Evolutionary conservation across 148 eudicot genomes (phyloP), one percentile per base, ranked within the genome.

Genomic region (Hydrangea macrophylla): DNA sequence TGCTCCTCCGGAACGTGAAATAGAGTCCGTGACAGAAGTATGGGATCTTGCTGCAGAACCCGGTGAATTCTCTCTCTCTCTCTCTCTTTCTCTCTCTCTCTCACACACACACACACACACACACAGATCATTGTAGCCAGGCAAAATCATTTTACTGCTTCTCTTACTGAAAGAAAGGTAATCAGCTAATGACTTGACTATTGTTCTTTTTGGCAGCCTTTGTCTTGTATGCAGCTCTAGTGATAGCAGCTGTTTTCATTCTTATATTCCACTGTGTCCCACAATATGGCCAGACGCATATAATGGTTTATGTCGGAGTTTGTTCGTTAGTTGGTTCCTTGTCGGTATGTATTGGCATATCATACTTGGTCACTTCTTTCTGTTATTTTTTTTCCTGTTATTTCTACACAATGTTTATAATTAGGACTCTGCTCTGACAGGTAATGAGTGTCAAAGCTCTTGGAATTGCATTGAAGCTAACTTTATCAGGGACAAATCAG

Each of bases 31-130:
- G 25, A 73, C 42, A 73, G 96, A 90, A 69, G 86, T 90, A 32
- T 90, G 96, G 96, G 70, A 76, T 74, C 90, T 90, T 67, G 92
- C 92, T 73, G 87, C 96, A 17, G 92, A 90, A 75, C 96, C 92
- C 64, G 96, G 96, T 90, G 74, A 58, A 18, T 48, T 8, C 53
- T 15, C 28, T 58, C 18, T 28, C 17, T 9, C 9, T 37, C 5
- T n/a, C 8, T 36, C n/a, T 40, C 23, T 74, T 50, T 51, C 17
- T 17, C 5, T 12, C 5, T 62, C 12, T 53, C n/a, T n/a, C n/a
- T n/a, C n/a, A n/a, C n/a, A n/a, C n/a, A n/a, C n/a, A n/a, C n/a
- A n/a, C n/a, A n/a, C n/a, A n/a, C n/a, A n/a, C n/a, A n/a, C n/a
- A n/a, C n/a, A n/a, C n/a, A n/a, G n/a, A n/a, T n/a, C n/a, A n/a